These are phyloP conservation scores for Phytopythium mirpurense DNA, from an alignment of 352 stramenopile genomes.

Conservation along the genomic window DNA sequence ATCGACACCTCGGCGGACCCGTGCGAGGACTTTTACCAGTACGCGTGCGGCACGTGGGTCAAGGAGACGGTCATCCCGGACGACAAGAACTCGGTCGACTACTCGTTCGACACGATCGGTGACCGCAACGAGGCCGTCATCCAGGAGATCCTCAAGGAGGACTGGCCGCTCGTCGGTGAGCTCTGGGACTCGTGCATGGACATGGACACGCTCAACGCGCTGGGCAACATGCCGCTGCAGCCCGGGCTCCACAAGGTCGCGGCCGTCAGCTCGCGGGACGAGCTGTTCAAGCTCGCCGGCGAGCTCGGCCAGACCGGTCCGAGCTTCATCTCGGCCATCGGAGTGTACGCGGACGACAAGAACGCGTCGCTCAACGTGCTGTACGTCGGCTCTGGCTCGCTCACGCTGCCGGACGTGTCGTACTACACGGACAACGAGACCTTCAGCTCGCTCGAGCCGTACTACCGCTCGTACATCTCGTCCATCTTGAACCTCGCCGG, in stretches of 20 bases:
- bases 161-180: conserved; percentile 53
- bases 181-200: conserved; percentile 70
- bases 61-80: conserved; percentile 27
- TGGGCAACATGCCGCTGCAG: conserved; percentile 39
- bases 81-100: conserved; percentile 27
- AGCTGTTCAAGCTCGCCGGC: conserved; percentile 37
- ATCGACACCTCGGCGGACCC: conserved; percentile 42
- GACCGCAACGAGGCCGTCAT: conserved; percentile 53
- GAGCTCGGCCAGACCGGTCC: conserved; percentile 37
- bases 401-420: conserved; percentile 82
- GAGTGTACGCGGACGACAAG: conserved; percentile 15
- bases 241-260: conserved; percentile 31
- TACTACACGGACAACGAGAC: conserved; percentile 81
- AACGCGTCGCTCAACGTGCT: conserved; percentile 69
- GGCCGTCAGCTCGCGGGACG: conserved; percentile 17
- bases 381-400: conserved; percentile 65
- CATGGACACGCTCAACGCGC: conserved; percentile 31
- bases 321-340: conserved; percentile 73
- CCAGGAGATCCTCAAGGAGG: conserved; percentile 50
- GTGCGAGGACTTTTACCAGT: conserved; percentile 74
- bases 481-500: conserved; percentile 33
- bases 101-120: conserved; percentile 39
- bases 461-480: conserved; percentile 28
- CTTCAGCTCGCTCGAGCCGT: conserved; percentile 25
- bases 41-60: conserved; percentile 56